Evolutionary conservation across 1,284 basidiomycete genomes (phyloP), one percentile per base, ranked within the genome.

Genomic region (Fomitopsis palustris): DNA sequence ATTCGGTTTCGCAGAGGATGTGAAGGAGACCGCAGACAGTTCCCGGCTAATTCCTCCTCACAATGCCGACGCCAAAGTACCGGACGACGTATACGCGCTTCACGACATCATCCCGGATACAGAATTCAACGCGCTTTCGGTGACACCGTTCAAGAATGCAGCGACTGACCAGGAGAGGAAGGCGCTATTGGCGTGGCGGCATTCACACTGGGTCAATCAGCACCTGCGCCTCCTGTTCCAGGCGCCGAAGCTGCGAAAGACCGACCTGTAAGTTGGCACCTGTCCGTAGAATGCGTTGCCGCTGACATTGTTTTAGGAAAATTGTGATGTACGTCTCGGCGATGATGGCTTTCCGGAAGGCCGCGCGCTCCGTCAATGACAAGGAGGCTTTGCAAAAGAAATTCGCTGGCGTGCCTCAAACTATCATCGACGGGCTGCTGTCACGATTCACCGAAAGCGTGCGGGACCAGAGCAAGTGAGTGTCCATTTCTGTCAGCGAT

Each of bases 271-370:
- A 35, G 17, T 6, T 17, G 35, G 16, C 12, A 37, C 6, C 16
- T 23, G 17, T 31, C n/a, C 10, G 16, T n/a, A 4, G 16, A 27
- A 25, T 14, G 19, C 14, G 25, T 17, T 57, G n/a, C 19, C 55
- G 25, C 12, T 52, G 31, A 23, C 39, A 42, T 10, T 27, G 17
- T 9, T 42, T 17, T 64, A 95, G 93, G 55, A 90, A 88, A 75
- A 82, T 90, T 41, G 65, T 95, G 19, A 76, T 89, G 60, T 95
- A 95, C 73, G 86, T 95, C 62, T 85, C 93, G 0, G 77, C 83
- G 14, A 84, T 97, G 77, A 75, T 94, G 56, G 77, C 80, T 1
- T 92, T 95, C 74, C 82, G 83, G 54, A 78, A 79, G 56, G 72
- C 80, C 0, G 75, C 77, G 12, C 53, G 66, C 52, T 76, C 76